Evolutionary conservation across 208 protist species (phyloP).

Genomic region (Trypanosoma theileri): DNA sequence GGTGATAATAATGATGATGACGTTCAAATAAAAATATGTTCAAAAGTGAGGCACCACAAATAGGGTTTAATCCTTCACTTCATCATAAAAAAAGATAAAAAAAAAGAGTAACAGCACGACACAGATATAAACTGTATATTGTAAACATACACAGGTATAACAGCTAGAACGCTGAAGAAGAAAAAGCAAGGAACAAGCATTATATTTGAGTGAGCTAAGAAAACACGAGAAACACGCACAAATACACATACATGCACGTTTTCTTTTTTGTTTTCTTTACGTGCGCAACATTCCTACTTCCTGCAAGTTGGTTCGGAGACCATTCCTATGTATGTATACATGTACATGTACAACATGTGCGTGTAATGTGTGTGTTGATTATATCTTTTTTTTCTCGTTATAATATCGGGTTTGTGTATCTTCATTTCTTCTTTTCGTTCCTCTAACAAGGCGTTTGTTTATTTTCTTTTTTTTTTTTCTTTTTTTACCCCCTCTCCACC

Average conservation of each 20-base stretch:
- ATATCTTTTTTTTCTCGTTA: too few species aligned
- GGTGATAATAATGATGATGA: background rate
- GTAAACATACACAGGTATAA: background rate
- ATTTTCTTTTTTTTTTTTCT: slow-evolving; percentile 26
- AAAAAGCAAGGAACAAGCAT: background rate
- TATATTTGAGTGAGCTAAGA: background rate
- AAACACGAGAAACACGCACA: background rate
- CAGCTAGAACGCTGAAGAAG: background rate
- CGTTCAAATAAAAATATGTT: slow-evolving; percentile 15
- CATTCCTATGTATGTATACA: too few species aligned
- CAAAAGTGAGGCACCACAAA: slow-evolving; percentile 21
- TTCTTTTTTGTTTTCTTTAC: background rate
- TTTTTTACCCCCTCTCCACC: background rate
- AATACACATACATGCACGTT: background rate
- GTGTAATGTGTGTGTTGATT: too few species aligned
- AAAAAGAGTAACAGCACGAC: background rate
- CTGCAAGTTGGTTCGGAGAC: background rate
- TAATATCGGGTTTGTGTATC: too few species aligned
- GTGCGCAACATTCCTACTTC: background rate
- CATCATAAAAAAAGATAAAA: slow-evolving; percentile 19
- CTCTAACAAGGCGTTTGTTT: too few species aligned
- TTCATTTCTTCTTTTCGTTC: too few species aligned
- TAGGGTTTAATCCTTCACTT: slow-evolving; percentile 23
- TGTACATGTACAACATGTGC: too few species aligned
- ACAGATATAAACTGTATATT: background rate